Evolutionary conservation across 176 grass and related monocot species (phyloP), one percentile per base, ranked within the genome.

Genomic region (Triticum urartu): DNA sequence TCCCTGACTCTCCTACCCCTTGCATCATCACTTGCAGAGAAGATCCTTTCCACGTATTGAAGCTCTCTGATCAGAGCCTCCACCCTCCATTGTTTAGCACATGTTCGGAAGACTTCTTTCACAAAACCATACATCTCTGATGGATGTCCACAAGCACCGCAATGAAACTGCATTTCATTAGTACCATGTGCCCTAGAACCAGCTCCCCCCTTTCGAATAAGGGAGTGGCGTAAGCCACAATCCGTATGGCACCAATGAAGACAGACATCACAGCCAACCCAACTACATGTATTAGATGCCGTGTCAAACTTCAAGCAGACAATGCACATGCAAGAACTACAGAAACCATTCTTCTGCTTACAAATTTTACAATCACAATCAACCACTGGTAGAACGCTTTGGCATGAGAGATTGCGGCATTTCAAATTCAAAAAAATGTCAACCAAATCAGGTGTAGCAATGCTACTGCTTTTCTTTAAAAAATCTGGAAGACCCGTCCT

Each of bases 91-190:
- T 95, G 90, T 54, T 80, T 94, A 4, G 66, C 93, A 85, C 97
- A 98, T 64, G 90, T 92, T 81, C 64, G 88, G 77, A 98, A 98
- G 64, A 96, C 97, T 86, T 94, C 97, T 77, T 92, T 95, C 58
- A 98, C 94, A 91, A 98, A 95, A 73, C 97, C 97, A 95, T 95
- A 94, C 93, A 98, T 98, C 88, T 98, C 91, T 34, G 93, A 95
- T 63, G 92, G 90, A 87, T 98, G 94, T 18, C 84, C 90, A 81
- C 96, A 98, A 63, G 91, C 93, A 78, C 79, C 18, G 9, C 96
- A 98, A 75, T 94, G 83, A 82, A 98, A 98, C 52, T 94, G 94
- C 79, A 94, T 91, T 60, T 94, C 91, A 25, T 45, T 78, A 84
- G 18, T 70, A 18, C 64, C 62, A 26, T 88, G 64, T 77, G 79